These are phyloP conservation scores for Styphnolobium japonicum DNA, from an alignment of 306 rosid species.

Conservation along the genomic window DNA sequence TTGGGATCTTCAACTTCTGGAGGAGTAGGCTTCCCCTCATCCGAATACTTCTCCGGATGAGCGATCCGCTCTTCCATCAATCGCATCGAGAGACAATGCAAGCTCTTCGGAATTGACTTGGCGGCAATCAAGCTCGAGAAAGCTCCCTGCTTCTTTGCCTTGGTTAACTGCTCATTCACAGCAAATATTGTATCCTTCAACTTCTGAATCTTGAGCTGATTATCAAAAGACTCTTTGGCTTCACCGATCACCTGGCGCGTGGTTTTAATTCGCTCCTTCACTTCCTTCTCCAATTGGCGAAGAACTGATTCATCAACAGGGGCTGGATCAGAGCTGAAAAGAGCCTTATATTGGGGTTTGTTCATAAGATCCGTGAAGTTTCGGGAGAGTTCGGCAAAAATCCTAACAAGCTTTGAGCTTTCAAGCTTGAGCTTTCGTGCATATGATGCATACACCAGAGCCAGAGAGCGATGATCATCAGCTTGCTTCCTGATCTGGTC, in stretches of 20 bases:
- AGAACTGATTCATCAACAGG: conserved; percentile 65
- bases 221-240: conserved; percentile 89
- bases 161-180: conserved; percentile 78
- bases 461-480: conserved; percentile 78
- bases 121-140: conserved; percentile 90
- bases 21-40: conserved; percentile 57
- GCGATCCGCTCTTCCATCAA: conserved; percentile 78
- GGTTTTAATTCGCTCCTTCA: conserved; percentile 76
- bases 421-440: conserved; percentile 92
- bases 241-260: conserved; percentile 82
- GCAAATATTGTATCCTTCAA: conserved; percentile 88
- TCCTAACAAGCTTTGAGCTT: conserved; percentile 81
- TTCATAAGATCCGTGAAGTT: conserved; percentile 73
- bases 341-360: conserved; percentile 55
- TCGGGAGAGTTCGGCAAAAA: conserved; percentile 71
- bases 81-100: conserved; percentile 76
- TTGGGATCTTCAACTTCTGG: conserved; percentile 73
- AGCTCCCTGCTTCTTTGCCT: conserved; percentile 95
- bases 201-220: conserved; percentile 94
- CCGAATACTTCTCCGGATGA: conserved; percentile 56
- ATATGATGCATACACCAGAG: conserved; percentile 70
- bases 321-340: conserved; percentile 51
- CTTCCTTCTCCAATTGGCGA: conserved; percentile 91
- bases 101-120: conserved; percentile 76
- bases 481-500: conserved; percentile 96